These are phyloP conservation scores for Pseudogymnoascus sp. DNA, from an alignment of 2,329 filamentous ascomycete species.

Conservation along the genomic window DNA sequence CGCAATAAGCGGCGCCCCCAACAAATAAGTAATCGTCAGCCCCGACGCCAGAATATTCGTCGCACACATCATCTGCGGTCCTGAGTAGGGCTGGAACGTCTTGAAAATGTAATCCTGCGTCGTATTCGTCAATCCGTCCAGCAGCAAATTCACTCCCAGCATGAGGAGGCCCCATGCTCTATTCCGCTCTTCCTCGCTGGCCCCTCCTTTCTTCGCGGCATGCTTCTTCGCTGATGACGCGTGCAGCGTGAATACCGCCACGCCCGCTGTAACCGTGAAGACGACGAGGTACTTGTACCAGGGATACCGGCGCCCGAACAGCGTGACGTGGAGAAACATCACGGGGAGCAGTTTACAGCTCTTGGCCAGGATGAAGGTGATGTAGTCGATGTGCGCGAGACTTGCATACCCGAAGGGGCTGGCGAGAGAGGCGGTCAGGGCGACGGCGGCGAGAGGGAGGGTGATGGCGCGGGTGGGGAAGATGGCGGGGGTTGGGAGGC, in stretches of 20 bases:
- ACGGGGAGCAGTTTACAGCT: constrained; percentile 98
- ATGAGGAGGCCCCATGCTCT: constrained; percentile 74
- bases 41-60: constrained; percentile 82
- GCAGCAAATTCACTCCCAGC: constrained; percentile 80
- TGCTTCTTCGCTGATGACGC: constrained; percentile 56
- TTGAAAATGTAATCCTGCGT: constrained; percentile 93
- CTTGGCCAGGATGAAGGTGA: constrained; percentile 95
- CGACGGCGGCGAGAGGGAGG: constrained; percentile 71
- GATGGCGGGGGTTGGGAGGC: constrained; percentile 49
- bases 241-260: constrained; percentile 91
- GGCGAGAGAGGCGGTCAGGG: constrained; percentile 78
- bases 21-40: constrained; percentile 67
- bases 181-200: constrained; percentile 45
- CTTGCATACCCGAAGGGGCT: constrained; percentile 92
- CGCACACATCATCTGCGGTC: constrained; percentile 99
- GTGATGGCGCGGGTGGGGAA: constrained; percentile 73
- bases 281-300: constrained; percentile 96
- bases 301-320: constrained; percentile 84
- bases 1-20: constrained; percentile 73
- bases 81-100: constrained; percentile 70
- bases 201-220: constrained; percentile 32
- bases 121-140: constrained; percentile 92
- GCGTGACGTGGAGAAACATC: constrained; percentile 89
- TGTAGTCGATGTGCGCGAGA: constrained; percentile 91
- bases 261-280: constrained; percentile 79